Evolutionary conservation across 306 rosid genomes (phyloP), one percentile per base, ranked within the genome.

Genomic region (Lablab purpureus): DNA sequence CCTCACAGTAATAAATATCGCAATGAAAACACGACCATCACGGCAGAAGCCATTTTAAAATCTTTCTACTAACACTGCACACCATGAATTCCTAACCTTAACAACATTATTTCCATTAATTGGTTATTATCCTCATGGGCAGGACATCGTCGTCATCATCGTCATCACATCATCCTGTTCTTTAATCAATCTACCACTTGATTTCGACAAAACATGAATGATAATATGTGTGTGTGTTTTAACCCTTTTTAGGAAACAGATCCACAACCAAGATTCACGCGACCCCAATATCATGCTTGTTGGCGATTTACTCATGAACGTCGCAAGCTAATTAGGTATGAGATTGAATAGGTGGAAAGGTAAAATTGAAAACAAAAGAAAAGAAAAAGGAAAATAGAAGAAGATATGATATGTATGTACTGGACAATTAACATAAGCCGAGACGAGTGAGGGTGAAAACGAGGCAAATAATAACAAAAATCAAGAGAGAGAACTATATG

Each of bases 271-370:
- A 55, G 76, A 78, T 40, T 67, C 59, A 41, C 60, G 19, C 5
- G 21, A 55, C 8, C 45, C 27, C 73, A 6, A 23, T 40, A n/a
- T 27, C 69, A 13, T 27, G 23, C 22, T 30, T 8, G 13, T 13
- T 25, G 60, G 46, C 8, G 4, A 78, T 45, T 21, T 30, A 10
- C 37, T 19, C 10, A 65, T 50, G 19, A 70, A 68, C 9, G 9
- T 49, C 22, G 25, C 23, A 66, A 7, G 37, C 74, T 14, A 68
- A 43, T 10, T 43, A 43, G 63, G 78, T 71, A 59, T 63, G 84
- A 71, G 63, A 79, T 47, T 60, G 68, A 81, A 75, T 79, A 54
- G 2, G 23, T 23, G 2, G n/a, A 70, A 70, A 45, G 74, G 22
- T 3, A 23, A 67, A 41, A 5, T 18, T 36, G 41, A 34, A 34